Conservation (phyloP, 2,329 filamentous ascomycete species). For the Cladophialophora immunda region DNA sequence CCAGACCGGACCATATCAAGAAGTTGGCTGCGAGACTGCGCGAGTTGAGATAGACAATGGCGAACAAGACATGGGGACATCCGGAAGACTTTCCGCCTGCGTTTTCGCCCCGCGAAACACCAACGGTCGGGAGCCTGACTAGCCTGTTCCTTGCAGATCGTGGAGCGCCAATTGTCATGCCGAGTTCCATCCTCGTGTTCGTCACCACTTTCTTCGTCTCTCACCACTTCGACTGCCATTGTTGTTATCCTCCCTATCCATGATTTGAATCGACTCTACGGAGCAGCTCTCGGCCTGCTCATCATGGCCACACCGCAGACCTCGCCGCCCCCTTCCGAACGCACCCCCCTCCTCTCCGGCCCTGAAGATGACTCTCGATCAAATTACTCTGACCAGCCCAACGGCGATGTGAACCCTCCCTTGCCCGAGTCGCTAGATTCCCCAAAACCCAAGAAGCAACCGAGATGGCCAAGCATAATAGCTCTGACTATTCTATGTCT, state of each 20-base stretch:
- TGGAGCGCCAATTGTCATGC: neutral
- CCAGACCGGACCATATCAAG: slow-evolving; percentile 49
- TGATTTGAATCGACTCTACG: slow-evolving; percentile 5
- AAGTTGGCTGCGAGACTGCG: slow-evolving; percentile 40
- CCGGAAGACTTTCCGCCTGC: slow-evolving; percentile 14
- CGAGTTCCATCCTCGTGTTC: slow-evolving; percentile 18
- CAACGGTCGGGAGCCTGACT: neutral
- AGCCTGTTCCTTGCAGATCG: slow-evolving; percentile 14
- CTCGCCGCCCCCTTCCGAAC: slow-evolving; percentile 52
- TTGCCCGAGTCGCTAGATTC: slow-evolving; percentile 39
- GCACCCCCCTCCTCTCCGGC: slow-evolving; percentile 52
- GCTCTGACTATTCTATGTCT: slow-evolving; percentile 73
- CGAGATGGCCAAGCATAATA: slow-evolving; percentile 80
- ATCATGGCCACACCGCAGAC: slow-evolving; percentile 40
- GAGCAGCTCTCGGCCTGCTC: slow-evolving; percentile 23
- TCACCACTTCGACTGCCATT: slow-evolving; percentile 8
- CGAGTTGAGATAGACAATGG: slow-evolving; percentile 6
- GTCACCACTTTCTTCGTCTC: slow-evolving; percentile 9
- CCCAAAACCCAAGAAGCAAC: slow-evolving; percentile 43
- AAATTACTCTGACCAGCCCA: slow-evolving; percentile 39
- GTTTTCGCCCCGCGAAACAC: slow-evolving; percentile 3
- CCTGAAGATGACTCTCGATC: slow-evolving; percentile 47
- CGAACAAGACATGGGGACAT: neutral
- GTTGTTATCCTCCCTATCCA: slow-evolving; percentile 7
- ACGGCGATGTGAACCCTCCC: slow-evolving; percentile 34